A percentile compares a stretch with the other conserved stretches of the same genome.
These are phyloP conservation scores for Pichia phayaonensis DNA, from an alignment of 805 yeast genomes.

Conservation along the genomic window DNA sequence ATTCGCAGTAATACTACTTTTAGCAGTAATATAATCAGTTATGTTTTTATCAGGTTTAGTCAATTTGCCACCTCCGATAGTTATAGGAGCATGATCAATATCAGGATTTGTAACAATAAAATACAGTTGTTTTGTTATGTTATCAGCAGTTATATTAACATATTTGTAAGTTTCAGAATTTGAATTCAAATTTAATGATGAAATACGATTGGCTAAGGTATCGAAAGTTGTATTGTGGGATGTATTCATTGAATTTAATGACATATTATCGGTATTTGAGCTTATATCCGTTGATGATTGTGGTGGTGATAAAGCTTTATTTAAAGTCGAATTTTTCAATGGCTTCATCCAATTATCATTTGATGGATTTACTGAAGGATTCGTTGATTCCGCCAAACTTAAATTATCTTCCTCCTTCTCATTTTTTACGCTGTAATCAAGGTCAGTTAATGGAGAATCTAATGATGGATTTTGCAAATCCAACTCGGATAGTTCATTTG, in stretches of 20 bases:
- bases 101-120: slow-evolving; percentile 9
- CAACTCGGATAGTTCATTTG: background rate
- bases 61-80: background rate
- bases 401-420: background rate
- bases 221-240: background rate
- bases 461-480: background rate
- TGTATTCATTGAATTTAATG: background rate
- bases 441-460: background rate
- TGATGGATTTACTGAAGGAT: background rate
- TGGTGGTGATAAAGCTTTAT: background rate
- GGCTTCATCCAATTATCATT: slow-evolving; percentile 16
- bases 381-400: background rate
- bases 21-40: slow-evolving; percentile 5
- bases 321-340: slow-evolving; percentile 7
- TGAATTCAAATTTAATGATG: slow-evolving; percentile 6
- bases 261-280: background rate
- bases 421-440: background rate
- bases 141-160: slow-evolving; percentile 9
- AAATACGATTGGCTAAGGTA: background rate
- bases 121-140: slow-evolving; percentile 9
- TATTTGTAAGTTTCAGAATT: slow-evolving; percentile 13
- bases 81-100: slow-evolving; percentile 12
- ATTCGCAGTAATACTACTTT: slow-evolving; percentile 13
- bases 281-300: background rate
- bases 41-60: background rate